Base-by-base conservation (phyloP, 2,329 filamentous ascomycete genomes). In the Penicillium vulpinum region DNA sequence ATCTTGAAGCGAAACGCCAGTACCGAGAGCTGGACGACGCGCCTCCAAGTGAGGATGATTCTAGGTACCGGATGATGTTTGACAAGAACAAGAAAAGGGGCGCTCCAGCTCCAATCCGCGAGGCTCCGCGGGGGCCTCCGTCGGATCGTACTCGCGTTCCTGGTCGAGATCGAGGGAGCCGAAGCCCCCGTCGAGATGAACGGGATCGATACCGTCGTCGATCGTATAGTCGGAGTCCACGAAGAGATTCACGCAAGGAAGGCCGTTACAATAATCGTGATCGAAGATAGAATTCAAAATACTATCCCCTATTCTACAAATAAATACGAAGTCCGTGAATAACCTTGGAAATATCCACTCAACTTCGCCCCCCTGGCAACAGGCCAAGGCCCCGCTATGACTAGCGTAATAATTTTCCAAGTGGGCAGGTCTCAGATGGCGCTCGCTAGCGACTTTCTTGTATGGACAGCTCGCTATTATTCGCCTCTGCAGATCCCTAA, bases 1-100 rank as follows among this genome's bases (percentile, higher is more conserved):
- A 89, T 61, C 79, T 99, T 57, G 92, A 97, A 77, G 94, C 92
- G 81, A 89, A 90, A 76, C 85, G 89, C 56, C 94, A 97, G 67
- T 99, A 97, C 71, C 84, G 91, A 59, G 85, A 85, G n/a, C 83
- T 87, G 35, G 83, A 84, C 22, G 79, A 81, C 16, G 73, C 75
- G 54, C 65, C 68, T 24, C 65, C 64, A 29, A 75, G 75, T 54
- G 78, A 83, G 49, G 78, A 81, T 18, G 76, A 77, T 52, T 78
- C 82, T 50, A 79, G 81, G 24, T 96, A 95, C 70, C 83, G 85
- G 52, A 92, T 95, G 85, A 87, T 96, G 0, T 90, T 95, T 70
- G 88, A 91, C 58, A 86, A 88, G 48, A 54, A 45, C 50, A 53
- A 57, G 40, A 46, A 39, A 38, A 33, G 53, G 26, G 57, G 47